Evolutionary conservation across 1,284 basidiomycete species (phyloP), one percentile per base, ranked within the genome.

Genomic region (Leccinum pachyderme): DNA sequence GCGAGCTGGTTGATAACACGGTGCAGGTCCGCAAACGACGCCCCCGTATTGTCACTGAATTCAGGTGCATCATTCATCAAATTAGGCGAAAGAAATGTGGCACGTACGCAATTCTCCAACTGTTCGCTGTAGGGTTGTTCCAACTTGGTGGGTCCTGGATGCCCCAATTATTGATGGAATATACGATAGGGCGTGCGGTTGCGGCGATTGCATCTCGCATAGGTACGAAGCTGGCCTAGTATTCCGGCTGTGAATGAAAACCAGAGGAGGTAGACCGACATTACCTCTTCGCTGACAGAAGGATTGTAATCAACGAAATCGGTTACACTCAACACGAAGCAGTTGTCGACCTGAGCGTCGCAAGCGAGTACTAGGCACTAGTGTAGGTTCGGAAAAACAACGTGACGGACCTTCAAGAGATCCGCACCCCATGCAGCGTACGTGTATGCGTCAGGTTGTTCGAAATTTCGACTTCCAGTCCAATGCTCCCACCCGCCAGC

Each of bases 161-260:
- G 39, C 78, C 79, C 80, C 82, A 83, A 61, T 82, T 77, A 53
- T 81, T 82, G 27, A 82, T 73, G 7, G 80, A 78, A 61, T 78
- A 84, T 3, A 81, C 69, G 46, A 83, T 77, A 2, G 75, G 72
- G 7, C 77, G 75, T 4, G 73, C 74, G 0, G 79, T 80, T 0
- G 71, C 72, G 9, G 8, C 18, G 22, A 59, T 58, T n/a, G 58
- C 58, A 12, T 59, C 49, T 43, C 51, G 48, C 58, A 59, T 59
- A 25, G 8, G n/a, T 9, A 28, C 46, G 44, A 35, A 56, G 39
- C 13, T 9, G 8, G 45, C 11, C 56, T 56, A 29, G 24, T 3
- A 22, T 22, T 32, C 18, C 5, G 29, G 13, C 18, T 9, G 25
- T 4, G 27, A 5, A 18, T 53, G 22, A 41, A 7, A 45, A 37